Evolutionary conservation across 768 basidiomycete species (phyloP).

Genomic region (Suillus subaureus): DNA sequence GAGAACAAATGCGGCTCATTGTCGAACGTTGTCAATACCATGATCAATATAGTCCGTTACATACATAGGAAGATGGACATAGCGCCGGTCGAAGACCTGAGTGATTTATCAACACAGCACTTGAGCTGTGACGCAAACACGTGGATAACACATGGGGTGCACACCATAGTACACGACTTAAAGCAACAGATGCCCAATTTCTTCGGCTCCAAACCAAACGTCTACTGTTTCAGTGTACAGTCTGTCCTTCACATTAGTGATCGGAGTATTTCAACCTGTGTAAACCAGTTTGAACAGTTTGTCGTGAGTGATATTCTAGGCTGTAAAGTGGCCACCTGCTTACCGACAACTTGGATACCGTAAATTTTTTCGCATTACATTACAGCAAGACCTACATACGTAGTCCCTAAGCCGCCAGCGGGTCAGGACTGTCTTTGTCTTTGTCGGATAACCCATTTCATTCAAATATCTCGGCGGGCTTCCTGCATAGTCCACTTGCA

Average conservation of each 20-base stretch:
- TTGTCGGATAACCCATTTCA: neutral
- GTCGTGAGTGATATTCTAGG: neutral
- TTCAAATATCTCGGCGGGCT: neutral
- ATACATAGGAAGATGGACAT: neutral
- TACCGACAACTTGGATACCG: neutral
- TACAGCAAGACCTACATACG: neutral
- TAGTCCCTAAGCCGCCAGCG: neutral
- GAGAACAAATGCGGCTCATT: neutral
- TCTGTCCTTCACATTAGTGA: neutral
- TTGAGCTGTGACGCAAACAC: neutral
- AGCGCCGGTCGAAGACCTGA: neutral
- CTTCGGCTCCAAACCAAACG: neutral
- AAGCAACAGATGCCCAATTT: neutral
- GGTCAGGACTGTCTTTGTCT: neutral
- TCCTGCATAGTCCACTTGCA: neutral
- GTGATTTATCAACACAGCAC: neutral
- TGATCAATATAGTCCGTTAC: neutral
- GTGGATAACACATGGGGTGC: neutral
- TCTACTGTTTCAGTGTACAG: neutral
- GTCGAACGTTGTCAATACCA: neutral
- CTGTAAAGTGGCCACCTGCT: neutral
- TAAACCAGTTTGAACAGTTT: neutral
- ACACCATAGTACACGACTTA: neutral
- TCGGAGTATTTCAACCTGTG: neutral
- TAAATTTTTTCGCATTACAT: neutral